A percentile compares a stretch with the other conserved stretches of the same genome.
These are phyloP conservation scores for Tulasnella sp. DNA, from an alignment of 768 basidiomycete genomes.

Conservation along the genomic window DNA sequence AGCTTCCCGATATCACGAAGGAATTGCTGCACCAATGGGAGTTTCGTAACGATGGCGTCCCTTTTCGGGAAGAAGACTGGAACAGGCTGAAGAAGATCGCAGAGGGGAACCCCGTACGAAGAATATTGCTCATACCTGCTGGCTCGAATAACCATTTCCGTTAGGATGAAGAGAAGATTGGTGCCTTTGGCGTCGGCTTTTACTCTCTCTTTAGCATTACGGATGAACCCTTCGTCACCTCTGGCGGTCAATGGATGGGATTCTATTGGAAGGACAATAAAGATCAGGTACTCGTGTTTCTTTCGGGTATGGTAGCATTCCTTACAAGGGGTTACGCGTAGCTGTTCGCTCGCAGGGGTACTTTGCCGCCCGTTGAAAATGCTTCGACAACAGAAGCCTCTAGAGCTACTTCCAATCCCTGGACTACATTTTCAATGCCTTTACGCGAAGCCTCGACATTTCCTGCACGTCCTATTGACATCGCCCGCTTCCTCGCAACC, in stretches of 20 bases:
- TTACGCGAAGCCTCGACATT: constrained; percentile 71
- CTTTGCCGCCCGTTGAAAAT: constrained; percentile 25
- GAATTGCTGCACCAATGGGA: constrained; percentile 58
- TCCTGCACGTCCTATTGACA: constrained; percentile 66
- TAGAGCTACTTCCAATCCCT: constrained; percentile 32
- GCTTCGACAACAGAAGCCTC: constrained; percentile 14
- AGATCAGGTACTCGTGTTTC: constrained; percentile 40
- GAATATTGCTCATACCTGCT: constrained; percentile 5
- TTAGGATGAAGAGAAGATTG: constrained; percentile 87
- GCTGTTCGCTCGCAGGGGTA: constrained; percentile 73
- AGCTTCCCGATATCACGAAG: constrained; percentile 50
- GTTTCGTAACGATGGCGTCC: constrained; percentile 77
- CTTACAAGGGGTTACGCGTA: constrained; percentile 23
- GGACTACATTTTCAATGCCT: constrained; percentile 86
- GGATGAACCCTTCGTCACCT: constrained; percentile 30
- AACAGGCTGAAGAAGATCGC: constrained; percentile 75
- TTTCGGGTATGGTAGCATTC: background rate
- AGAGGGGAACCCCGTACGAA: constrained; percentile 13
- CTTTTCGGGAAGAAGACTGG: constrained; percentile 83
- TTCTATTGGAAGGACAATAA: constrained; percentile 94
- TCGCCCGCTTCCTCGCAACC: constrained; percentile 78
- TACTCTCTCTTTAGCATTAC: constrained; percentile 24
- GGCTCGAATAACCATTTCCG: constrained; percentile 13
- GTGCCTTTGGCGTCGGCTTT: constrained; percentile 70
- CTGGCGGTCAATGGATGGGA: constrained; percentile 74